A percentile compares a stretch with the other conserved stretches of the same genome.
Conservation (phyloP, 495 filamentous ascomycete genomes). For the Hypoxylon cercidicola region DNA sequence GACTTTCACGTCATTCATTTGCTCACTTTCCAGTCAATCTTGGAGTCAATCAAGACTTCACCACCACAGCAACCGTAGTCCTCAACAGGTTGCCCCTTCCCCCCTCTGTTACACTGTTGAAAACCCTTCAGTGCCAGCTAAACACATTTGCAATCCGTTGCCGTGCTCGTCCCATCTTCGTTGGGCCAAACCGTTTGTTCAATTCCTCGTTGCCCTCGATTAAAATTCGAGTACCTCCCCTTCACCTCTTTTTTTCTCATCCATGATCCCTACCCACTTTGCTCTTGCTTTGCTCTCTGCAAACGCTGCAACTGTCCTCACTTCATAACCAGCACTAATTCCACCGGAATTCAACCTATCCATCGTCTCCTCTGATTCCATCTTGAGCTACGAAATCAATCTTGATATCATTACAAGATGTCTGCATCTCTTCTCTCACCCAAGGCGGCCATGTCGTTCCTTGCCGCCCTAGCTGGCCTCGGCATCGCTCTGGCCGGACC, state of each 20-base stretch:
- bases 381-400: conserved; percentile 1
- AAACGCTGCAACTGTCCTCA: not conserved
- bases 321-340: not conserved
- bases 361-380: not conserved
- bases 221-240: too few species aligned
- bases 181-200: too few species aligned
- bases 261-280: too few species aligned
- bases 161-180: too few species aligned
- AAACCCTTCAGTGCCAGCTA: too few species aligned
- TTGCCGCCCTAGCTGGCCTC: conserved; percentile 11
- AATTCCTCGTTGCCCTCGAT: too few species aligned
- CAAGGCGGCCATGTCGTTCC: conserved; percentile 18
- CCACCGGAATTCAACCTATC: not conserved
- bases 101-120: too few species aligned
- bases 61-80: not conserved
- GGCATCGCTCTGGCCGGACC: conserved; percentile 22
- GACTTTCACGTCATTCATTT: conserved; percentile 20
- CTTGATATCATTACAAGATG: conserved; percentile 19
- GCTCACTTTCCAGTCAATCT: conserved; percentile 3
- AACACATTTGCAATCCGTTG: too few species aligned
- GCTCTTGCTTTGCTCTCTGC: too few species aligned
- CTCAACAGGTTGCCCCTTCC: too few species aligned
- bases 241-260: too few species aligned
- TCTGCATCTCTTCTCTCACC: conserved; percentile 9
- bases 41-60: not conserved